Base-by-base conservation (phyloP, 192 early-diverging fungal genomes). In the Powellomyces hirtus region DNA sequence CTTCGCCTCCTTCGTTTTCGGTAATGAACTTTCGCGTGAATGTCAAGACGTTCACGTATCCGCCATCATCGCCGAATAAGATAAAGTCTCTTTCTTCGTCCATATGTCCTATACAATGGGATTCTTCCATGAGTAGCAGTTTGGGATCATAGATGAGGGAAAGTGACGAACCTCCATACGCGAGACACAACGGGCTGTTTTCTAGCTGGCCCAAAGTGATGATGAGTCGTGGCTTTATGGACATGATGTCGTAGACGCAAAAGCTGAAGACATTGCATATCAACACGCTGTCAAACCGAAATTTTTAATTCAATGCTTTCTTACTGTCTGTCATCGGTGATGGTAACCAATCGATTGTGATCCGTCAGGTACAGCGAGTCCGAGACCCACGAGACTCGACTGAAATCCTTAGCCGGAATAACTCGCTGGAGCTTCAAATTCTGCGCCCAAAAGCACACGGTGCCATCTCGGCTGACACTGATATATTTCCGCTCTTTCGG, bases 401-500 rank as follows among this genome's bases (percentile, higher is more conserved):
- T 78, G 45, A 79, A 74, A 14, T 87, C 86, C 36, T 76, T 75
- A 18, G 79, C 79, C 60, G 78, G 66, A 26, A 85, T 77, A 7
- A 64, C 61, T 46, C 77, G 73, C 53, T 83, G 81, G 6, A 88
- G 77, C 38, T 82, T 84, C n/a, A 86, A 63, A 36, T 77, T 82
- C 38, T 69, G 66, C 2, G 79, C 57, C 79, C 86, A 88, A 8
- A 87, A 30, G 46, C 83, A 85, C 1, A 85, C 73, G 6, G 75
- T 73, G 18, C 86, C 86, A 64, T 88, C 86, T 24, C 83, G 80
- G 60, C 79, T 79, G 29, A 88, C 72, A 42, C 68, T 81, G 29
- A 88, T 63, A 53, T 88, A 88, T 64, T 88, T 88, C 24, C 86
- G 57, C 71, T 88, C 86, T 51, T 84, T 84, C 6, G 72, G 50